phyloP scores from a whole-genome alignment of 2,329 filamentous ascomycete genomes.

The Periconia sp. region DNA sequence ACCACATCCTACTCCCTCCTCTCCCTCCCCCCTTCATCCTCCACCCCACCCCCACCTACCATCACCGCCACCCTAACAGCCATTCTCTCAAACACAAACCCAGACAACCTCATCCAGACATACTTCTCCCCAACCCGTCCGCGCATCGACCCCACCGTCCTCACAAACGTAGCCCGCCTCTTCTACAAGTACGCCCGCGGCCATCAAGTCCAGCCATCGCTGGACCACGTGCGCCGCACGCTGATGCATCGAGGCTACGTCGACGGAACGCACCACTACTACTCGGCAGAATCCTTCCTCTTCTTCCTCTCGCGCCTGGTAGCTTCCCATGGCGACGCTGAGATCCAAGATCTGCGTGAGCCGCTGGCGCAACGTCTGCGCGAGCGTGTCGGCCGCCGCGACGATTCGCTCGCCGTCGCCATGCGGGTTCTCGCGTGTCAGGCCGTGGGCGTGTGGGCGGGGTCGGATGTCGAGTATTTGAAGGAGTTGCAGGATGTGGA shows the following conservation, averaged over 20 bases:
- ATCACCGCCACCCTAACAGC: conserved; percentile 14
- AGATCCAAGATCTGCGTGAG: conserved; percentile 23
- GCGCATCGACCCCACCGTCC: conserved; percentile 36
- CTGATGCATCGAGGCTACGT: conserved; percentile 32
- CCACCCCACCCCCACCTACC: conserved; percentile 2
- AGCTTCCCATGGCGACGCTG: conserved; percentile 21
- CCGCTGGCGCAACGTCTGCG: conserved; percentile 27
- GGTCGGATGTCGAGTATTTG: conserved; percentile 20
- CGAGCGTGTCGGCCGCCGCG: conserved; percentile 28
- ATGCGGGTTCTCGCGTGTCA: conserved; percentile 38
- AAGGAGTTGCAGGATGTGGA: conserved; percentile 38
- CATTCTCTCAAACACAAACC: conserved; percentile 45
- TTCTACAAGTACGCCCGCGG: conserved; percentile 41
- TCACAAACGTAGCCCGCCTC: conserved; percentile 39
- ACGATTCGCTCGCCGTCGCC: conserved; percentile 31
- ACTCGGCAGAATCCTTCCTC: conserved; percentile 39
- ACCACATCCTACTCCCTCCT: conserved; percentile 40
- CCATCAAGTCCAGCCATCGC: conserved; percentile 23
- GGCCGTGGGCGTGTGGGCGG: conserved; percentile 23
- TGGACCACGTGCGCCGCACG: conserved; percentile 26
- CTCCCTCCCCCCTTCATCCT: conserved; percentile 21
- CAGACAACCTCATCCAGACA: conserved; percentile 47
- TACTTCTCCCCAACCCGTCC: conserved; percentile 37
- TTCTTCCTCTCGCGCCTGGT: conserved; percentile 35
- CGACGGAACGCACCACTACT: conserved; percentile 42